Conservation (phyloP, 78 protist species). For the Abeoforma whisleri region DNA sequence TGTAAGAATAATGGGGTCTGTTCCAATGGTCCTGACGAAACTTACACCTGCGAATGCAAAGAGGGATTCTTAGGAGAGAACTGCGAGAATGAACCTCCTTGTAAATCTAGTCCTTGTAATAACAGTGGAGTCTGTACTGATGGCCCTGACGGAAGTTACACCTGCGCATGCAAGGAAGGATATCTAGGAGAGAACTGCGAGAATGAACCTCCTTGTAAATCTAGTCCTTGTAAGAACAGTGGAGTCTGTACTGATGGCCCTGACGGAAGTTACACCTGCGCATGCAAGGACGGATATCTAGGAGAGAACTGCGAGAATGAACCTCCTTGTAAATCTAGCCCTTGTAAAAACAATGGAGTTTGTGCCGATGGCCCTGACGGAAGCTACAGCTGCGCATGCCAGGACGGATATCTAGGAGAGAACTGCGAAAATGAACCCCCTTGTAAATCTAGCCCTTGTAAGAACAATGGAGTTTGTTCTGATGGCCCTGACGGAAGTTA, state of each 20-base stretch:
- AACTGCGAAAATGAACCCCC: no score
- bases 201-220: background rate
- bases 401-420: no score
- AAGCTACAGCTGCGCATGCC: no score
- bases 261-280: background rate
- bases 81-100: background rate
- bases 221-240: background rate
- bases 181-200: background rate
- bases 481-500: background rate
- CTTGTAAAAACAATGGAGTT: no score
- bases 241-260: background rate
- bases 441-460: background rate
- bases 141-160: no score
- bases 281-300: no score
- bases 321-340: no score
- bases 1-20: background rate
- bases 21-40: background rate
- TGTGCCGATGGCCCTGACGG: no score
- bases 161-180: background rate
- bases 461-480: background rate
- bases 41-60: background rate
- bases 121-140: background rate
- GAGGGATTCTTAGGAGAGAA: background rate
- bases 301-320: no score
- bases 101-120: background rate